Evolutionary conservation across 1,284 basidiomycete genomes (phyloP), one percentile per base, ranked within the genome.

Genomic region (Erythrobasidium hasegawianum): DNA sequence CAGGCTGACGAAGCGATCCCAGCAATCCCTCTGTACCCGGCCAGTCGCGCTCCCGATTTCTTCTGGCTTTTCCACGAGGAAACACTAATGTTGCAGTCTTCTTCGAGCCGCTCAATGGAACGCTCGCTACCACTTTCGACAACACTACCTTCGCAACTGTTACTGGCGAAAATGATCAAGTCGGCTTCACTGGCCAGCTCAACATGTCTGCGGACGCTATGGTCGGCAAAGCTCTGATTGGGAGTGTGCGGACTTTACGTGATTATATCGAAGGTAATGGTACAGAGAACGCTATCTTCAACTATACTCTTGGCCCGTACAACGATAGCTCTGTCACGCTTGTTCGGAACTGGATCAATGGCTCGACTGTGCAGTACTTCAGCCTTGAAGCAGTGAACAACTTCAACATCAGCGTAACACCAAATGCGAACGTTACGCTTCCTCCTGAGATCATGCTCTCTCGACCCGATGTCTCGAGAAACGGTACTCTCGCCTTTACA

Each of bases 261-360:
- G 73, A 79, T 70, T 75, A 79, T 73, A 77, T 76, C 49, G 77
- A 79, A 65, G 72, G 75, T 40, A 72, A 69, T 39, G 69, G 68
- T 41, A 50, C 71, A 26, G 70, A 75, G 56, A 71, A 80, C 72
- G 68, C 74, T 52, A 76, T 80, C 59, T 81, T 81, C 77, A 80
- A 80, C 75, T 80, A 80, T 72, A 80, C 80, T 10, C 72, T 81
- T 38, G 76, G 76, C 7, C 68, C 72, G 10, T 75, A 75, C 64
- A 77, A 75, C 68, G 67, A 71, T 45, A 72, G 74, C 2, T 74
- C 70, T 10, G 70, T 81, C 33, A 75, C 75, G 53, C 75, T 81
- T 4, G 75, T 78, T 62, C 76, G 79, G 14, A 72, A 75, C 18
- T 81, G 79, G 78, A 77, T 81, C 67, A 80, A 80, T 71, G 77